phyloP scores from a whole-genome alignment of 2,329 filamentous ascomycete species.

The Fusarium foetens region DNA sequence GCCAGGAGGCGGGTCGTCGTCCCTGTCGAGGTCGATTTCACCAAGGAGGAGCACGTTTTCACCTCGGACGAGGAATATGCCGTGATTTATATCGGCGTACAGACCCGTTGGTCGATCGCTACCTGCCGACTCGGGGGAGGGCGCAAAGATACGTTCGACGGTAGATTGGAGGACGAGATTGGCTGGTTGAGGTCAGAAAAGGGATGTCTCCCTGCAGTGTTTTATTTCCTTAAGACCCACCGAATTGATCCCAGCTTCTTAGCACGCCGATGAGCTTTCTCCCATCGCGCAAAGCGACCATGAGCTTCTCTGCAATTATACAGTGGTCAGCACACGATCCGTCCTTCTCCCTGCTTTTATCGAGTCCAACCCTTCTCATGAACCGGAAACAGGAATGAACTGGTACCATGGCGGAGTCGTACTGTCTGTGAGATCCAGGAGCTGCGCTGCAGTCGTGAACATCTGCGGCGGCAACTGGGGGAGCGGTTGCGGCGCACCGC shows the following conservation, averaged over 20 bases:
- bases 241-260: conserved; percentile 97
- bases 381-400: conserved; percentile 13
- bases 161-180: conserved; percentile 96
- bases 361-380: conserved; percentile 4
- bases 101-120: conserved; percentile 57
- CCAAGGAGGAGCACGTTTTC: conserved; percentile 97
- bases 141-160: conserved; percentile 84
- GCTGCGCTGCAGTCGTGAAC: conserved; percentile 96
- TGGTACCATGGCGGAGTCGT: conserved; percentile 54
- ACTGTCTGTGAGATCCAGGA: conserved; percentile 98
- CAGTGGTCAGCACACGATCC: conserved; percentile 44
- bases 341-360: conserved; percentile 3
- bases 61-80: conserved; percentile 90
- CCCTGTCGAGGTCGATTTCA: conserved; percentile 96
- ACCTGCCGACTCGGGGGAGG: conserved; percentile 55
- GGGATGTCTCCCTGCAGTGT: neutral
- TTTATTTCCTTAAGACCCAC: conserved; percentile 61
- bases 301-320: conserved; percentile 81
- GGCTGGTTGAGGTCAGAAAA: conserved; percentile 62
- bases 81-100: conserved; percentile 86
- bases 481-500: conserved; percentile 57
- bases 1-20: conserved; percentile 84
- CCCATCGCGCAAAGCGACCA: conserved; percentile 90
- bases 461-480: conserved; percentile 88
- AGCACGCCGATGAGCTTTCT: conserved; percentile 93